Percentiles rank a stretch among this genome's conserved stretches.
These are phyloP conservation scores for Neonectria faginata DNA, from an alignment of 2,329 filamentous ascomycete genomes.

Conservation along the genomic window DNA sequence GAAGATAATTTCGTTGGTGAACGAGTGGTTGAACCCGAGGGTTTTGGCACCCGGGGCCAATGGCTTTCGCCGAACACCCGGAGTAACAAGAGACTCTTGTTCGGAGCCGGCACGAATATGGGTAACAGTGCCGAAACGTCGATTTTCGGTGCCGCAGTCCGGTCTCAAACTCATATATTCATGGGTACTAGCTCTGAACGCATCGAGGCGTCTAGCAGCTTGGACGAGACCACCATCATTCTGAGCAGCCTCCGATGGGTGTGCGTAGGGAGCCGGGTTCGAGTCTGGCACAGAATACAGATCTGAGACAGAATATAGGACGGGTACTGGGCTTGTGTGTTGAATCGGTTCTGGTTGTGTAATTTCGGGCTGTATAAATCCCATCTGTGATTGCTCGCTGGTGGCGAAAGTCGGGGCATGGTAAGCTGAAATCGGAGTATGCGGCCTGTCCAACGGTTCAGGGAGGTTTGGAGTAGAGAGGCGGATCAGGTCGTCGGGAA, in stretches of 20 bases:
- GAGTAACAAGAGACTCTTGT: conserved; percentile 24
- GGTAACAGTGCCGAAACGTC: conserved; percentile 36
- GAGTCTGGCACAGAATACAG: conserved; percentile 6
- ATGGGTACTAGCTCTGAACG: conserved; percentile 37
- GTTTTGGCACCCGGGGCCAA: conserved; percentile 39
- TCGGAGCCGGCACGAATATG: conserved; percentile 39
- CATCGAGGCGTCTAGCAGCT: conserved; percentile 41
- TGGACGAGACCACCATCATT: conserved; percentile 42
- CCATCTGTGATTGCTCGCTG: conserved; percentile 4
- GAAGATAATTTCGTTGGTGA: conserved; percentile 43
- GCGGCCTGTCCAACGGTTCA: conserved; percentile 41
- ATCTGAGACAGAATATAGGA: conserved; percentile 8
- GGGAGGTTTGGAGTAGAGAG: conserved; percentile 43
- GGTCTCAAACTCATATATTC: conserved; percentile 40
- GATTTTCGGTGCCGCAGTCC: conserved; percentile 32
- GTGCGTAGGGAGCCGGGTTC: conserved; percentile 1
- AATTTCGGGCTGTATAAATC: neutral
- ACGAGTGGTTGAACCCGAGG: conserved; percentile 42
- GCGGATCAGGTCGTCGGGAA: conserved; percentile 40
- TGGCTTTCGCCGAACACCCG: conserved; percentile 41
- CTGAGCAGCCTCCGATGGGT: conserved; percentile 25
- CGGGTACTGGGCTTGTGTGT: neutral
- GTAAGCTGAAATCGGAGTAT: conserved; percentile 32
- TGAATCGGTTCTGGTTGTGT: conserved; percentile 6
- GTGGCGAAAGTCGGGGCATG: conserved; percentile 26